phyloP scores from a whole-genome alignment of 768 basidiomycete species.

The Pleurotus sapidus region DNA sequence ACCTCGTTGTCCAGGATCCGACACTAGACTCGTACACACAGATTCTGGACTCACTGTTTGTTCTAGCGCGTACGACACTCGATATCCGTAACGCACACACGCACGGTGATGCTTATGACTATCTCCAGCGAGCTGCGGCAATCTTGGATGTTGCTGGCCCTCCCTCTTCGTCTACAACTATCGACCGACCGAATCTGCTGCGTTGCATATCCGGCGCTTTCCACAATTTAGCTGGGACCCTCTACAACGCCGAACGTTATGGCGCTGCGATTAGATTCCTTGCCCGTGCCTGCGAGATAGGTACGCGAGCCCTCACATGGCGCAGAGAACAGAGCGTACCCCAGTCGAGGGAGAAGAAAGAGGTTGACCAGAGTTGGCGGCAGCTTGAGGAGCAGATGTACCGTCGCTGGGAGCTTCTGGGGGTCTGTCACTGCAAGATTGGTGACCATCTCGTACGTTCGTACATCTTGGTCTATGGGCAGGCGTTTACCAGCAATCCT shows the following conservation, averaged over 20 bases:
- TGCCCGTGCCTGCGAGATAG: slow-evolving; percentile 55
- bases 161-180: slow-evolving; percentile 8
- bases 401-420: slow-evolving; percentile 80
- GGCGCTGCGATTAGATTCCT: slow-evolving; percentile 70
- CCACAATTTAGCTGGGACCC: slow-evolving; percentile 63
- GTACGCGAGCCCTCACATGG: slow-evolving; percentile 40
- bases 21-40: slow-evolving; percentile 34
- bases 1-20: slow-evolving; percentile 6
- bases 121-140: slow-evolving; percentile 40
- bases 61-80: slow-evolving; percentile 45
- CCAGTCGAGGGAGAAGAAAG: slow-evolving; percentile 24
- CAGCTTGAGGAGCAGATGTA: slow-evolving; percentile 64
- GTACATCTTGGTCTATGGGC: slow-evolving; percentile 5
- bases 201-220: slow-evolving; percentile 73
- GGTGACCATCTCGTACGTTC: slow-evolving; percentile 68
- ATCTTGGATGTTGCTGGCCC: slow-evolving; percentile 23
- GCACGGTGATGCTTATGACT: slow-evolving; percentile 41
- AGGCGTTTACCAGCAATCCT: neutral
- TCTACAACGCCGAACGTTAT: slow-evolving; percentile 64
- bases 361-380: slow-evolving; percentile 40
- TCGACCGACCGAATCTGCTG: slow-evolving; percentile 48
- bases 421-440: slow-evolving; percentile 72
- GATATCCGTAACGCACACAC: slow-evolving; percentile 39
- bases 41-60: slow-evolving; percentile 53
- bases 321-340: slow-evolving; percentile 10